A percentile compares a stretch with the other conserved stretches of the same genome.
These are phyloP conservation scores for Endocalyx cinctus DNA, from an alignment of 2,329 filamentous ascomycete species.

Conservation along the genomic window DNA sequence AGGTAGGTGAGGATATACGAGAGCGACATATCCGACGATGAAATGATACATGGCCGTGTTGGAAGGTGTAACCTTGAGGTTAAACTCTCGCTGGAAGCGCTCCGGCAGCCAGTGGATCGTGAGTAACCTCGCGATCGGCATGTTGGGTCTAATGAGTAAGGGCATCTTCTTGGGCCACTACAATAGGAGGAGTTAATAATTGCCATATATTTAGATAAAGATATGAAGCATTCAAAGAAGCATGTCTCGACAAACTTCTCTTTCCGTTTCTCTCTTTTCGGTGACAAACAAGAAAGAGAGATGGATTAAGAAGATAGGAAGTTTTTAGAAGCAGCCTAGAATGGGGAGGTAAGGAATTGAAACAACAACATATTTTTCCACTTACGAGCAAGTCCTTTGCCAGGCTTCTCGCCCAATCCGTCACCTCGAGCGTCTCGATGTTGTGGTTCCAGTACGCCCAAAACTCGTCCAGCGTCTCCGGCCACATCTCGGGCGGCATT, in stretches of 20 bases:
- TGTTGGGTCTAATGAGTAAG: conserved; percentile 16
- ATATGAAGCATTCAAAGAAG: too few relatives aligned
- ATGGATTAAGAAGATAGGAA: too few relatives aligned
- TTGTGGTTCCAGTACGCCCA: conserved; percentile 34
- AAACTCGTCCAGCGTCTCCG: conserved; percentile 27
- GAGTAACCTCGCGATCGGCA: conserved; percentile 24
- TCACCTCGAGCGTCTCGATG: conserved; percentile 28
- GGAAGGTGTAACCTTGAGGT: conserved; percentile 17
- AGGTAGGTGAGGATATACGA: conserved; percentile 21
- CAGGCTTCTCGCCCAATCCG: conserved; percentile 22
- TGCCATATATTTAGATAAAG: too few relatives aligned
- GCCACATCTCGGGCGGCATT: conserved; percentile 30
- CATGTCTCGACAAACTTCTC: too few relatives aligned
- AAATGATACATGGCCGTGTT: conserved; percentile 16
- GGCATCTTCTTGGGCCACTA: conserved; percentile 23
- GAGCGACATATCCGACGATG: conserved; percentile 13
- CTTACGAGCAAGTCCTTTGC: conserved; percentile 23
- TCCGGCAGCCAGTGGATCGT: conserved; percentile 24
- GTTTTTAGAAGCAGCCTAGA: too few relatives aligned
- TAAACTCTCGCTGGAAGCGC: conserved; percentile 22
- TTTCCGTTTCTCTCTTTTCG: too few relatives aligned
- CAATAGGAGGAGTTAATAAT: too few relatives aligned
- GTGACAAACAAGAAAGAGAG: too few relatives aligned
- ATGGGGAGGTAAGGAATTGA: too few relatives aligned
- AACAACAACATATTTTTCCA: too few relatives aligned